phyloP scores from a whole-genome alignment of 768 basidiomycete genomes.

The Floccularia luteovirens region DNA sequence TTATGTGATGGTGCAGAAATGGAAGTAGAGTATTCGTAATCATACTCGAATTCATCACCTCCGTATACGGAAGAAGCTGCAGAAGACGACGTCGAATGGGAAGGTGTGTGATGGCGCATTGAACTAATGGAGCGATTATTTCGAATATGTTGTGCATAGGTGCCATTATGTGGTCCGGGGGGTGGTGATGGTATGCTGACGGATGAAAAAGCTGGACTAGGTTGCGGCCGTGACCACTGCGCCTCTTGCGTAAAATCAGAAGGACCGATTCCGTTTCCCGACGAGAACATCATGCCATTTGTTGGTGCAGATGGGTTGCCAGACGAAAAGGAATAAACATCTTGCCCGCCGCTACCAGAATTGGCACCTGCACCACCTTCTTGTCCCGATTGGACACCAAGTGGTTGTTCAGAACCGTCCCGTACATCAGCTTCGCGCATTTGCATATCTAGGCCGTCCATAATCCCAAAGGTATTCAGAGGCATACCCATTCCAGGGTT shows the following conservation, averaged over 20 bases:
- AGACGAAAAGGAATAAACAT: neutral
- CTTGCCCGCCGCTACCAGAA: constrained; percentile 26
- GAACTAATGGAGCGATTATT: neutral
- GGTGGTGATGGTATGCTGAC: constrained; percentile 30
- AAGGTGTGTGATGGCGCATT: constrained; percentile 9
- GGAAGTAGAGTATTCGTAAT: constrained; percentile 27
- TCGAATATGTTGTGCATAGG: neutral
- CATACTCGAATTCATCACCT: constrained; percentile 16
- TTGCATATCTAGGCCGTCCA: constrained; percentile 34
- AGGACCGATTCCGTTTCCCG: too few relatives aligned
- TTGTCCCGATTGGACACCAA: too few relatives aligned
- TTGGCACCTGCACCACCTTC: constrained; percentile 50
- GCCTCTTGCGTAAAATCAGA: constrained; percentile 18
- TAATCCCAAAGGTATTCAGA: constrained; percentile 12
- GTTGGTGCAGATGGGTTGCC: constrained; percentile 7
- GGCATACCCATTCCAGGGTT: constrained; percentile 14
- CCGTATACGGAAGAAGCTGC: constrained; percentile 19
- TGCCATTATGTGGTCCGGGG: constrained; percentile 11
- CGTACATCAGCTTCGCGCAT: constrained; percentile 57
- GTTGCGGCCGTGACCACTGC: constrained; percentile 33
- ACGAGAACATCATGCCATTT: constrained; percentile 11
- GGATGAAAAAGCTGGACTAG: constrained; percentile 33
- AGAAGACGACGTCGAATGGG: constrained; percentile 20
- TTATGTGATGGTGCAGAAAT: constrained; percentile 68
- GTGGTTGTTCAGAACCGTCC: constrained; percentile 41